Evolutionary conservation across 257 asterid species (phyloP), one percentile per base, ranked within the genome.

Genomic region (Salvia rosmarinus): DNA sequence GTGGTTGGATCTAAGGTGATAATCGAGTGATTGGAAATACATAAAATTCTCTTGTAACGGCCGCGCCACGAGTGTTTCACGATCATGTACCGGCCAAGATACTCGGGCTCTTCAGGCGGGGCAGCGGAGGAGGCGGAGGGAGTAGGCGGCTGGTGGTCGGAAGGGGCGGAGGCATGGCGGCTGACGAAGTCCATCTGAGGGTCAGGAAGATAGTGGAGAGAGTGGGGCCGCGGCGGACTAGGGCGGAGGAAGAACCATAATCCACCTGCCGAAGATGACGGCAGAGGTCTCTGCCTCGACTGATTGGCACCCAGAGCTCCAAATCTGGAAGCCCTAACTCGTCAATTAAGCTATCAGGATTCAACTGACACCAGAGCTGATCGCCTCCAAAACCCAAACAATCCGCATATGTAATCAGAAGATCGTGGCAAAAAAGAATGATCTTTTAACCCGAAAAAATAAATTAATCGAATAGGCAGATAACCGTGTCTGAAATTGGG

Each of bases 291-390:
- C 90, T 81, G 93, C 91, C 94, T 85, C 2, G 98, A 91, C 91
- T 89, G 96, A 84, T 89, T 85, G 89, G 98, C 98, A 95, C 99
- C 99, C 98, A 95, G 97, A 83, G 94, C 99, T 91, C 75, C 92
- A 80, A 79, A 71, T 82, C 75, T 43, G 77, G 70, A 80, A 83
- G 75, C 85, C 82, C 85, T 81, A 80, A 47, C 70, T 44, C 77
- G 61, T 30, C n/a, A 20, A 65, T 79, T 51, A 4, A 72, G 79
- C 79, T 68, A 34, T 68, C 76, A 30, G 61, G 56, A 67, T 62
- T 43, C 76, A 77, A 67, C 67, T 73, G 72, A 54, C 59, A 43
- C 64, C 71, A 67, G 59, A 77, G 68, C 76, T 59, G 79, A 77
- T 76, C 71, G 76, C 35, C 34, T 65, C 21, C 66, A 61, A 72